Conservation (phyloP, 2,329 filamentous ascomycete species). For the Ophiostoma perfectum region DNA sequence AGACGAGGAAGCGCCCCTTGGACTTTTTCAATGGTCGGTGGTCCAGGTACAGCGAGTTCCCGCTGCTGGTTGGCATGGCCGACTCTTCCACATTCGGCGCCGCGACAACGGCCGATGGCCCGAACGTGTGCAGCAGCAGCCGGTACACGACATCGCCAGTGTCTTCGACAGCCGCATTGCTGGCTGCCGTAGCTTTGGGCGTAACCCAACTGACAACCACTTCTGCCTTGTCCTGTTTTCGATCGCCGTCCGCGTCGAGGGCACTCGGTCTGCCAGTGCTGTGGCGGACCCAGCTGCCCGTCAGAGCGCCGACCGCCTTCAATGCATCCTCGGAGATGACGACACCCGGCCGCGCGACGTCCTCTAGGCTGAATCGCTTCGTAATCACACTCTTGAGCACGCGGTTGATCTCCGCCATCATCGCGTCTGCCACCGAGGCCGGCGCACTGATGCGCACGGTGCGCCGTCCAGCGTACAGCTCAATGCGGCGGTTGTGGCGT, state of each 20-base stretch:
- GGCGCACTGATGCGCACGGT: slow-evolving; percentile 37
- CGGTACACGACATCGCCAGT: slow-evolving; percentile 43
- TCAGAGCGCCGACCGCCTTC: slow-evolving; percentile 37
- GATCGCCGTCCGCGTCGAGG: slow-evolving; percentile 30
- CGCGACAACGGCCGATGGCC: slow-evolving; percentile 21
- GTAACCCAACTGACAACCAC: slow-evolving; percentile 24
- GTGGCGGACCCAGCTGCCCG: slow-evolving; percentile 36
- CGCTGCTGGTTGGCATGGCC: slow-evolving; percentile 6
- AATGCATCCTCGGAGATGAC: slow-evolving; percentile 26
- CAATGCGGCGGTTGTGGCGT: slow-evolving; percentile 32
- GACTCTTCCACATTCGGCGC: not conserved
- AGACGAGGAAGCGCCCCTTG: slow-evolving; percentile 33
- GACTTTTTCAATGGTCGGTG: slow-evolving; percentile 15
- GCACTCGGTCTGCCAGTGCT: not conserved
- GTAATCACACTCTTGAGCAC: slow-evolving; percentile 30
- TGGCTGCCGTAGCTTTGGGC: not conserved
- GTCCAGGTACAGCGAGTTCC: slow-evolving; percentile 27
- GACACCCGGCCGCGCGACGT: not conserved
- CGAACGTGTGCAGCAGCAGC: slow-evolving; percentile 38
- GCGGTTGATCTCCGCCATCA: slow-evolving; percentile 35
- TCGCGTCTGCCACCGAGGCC: slow-evolving; percentile 34
- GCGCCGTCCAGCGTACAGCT: slow-evolving; percentile 31
- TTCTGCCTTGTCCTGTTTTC: not conserved
- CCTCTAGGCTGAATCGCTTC: slow-evolving; percentile 11
- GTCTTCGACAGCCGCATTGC: slow-evolving; percentile 32